Conservation (phyloP, 1,139 yeast species). For the Yamadazyma epiphylla region DNA sequence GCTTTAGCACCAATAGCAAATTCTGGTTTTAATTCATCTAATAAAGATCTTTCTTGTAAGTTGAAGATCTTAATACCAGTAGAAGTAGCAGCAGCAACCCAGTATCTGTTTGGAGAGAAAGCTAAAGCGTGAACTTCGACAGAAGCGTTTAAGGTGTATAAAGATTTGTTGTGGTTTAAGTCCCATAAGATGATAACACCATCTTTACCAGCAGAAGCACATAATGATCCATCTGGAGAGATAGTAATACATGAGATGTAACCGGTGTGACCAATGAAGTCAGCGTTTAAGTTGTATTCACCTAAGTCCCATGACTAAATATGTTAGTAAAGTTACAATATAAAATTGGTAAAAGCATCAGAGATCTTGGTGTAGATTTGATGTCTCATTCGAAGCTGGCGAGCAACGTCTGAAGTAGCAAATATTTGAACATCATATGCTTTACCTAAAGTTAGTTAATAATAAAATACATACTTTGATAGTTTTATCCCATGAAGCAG, state of each 20-base stretch:
- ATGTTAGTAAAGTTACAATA: constrained; percentile 26
- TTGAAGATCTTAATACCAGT: constrained; percentile 98
- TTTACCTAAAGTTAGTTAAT: constrained; percentile 2
- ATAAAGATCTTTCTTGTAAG: constrained; percentile 92
- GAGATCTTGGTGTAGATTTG: constrained; percentile 96
- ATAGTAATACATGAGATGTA: constrained; percentile 96
- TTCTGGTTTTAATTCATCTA: constrained; percentile 99
- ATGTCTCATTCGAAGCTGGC: constrained; percentile 89
- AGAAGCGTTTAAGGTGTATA: constrained; percentile 93
- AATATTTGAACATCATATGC: constrained; percentile 75
- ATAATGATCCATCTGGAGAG: constrained; percentile 99
- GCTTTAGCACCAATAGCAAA: constrained; percentile 86
- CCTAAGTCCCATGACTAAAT: constrained; percentile 90
- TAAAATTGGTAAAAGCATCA: constrained; percentile 59
- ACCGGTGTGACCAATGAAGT: constrained; percentile 99
- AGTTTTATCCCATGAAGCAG: constrained; percentile 99
- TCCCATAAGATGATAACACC: constrained; percentile 99
- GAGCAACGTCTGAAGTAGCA: constrained; percentile 98
- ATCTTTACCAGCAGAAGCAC: constrained; percentile 99
- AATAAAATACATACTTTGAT: constrained; percentile 81
- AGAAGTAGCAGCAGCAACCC: constrained; percentile 99
- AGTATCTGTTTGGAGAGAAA: constrained; percentile 99
- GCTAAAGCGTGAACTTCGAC: constrained; percentile 98
- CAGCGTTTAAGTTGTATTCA: constrained; percentile 87
- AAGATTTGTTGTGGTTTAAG: constrained; percentile 81